Evolutionary conservation across 495 filamentous ascomycete genomes (phyloP).

Genomic region (Penicillium silybi): DNA sequence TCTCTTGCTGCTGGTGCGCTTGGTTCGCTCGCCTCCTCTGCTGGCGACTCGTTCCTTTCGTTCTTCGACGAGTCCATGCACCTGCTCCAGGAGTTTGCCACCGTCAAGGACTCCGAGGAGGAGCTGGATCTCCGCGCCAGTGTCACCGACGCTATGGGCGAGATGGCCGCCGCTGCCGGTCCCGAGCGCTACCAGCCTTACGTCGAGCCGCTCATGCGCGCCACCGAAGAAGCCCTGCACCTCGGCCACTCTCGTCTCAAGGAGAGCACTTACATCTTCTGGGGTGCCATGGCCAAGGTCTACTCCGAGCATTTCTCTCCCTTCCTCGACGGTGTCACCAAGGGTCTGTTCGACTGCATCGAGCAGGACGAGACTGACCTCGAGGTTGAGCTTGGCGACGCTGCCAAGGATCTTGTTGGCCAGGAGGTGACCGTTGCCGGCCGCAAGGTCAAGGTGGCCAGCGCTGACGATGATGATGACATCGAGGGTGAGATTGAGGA

Average conservation of each 20-base stretch:
- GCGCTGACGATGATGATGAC: conserved; percentile 53
- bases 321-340: conserved; percentile 81
- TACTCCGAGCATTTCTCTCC: conserved; percentile 86
- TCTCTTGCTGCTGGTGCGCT: conserved; percentile 82
- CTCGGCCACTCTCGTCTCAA: conserved; percentile 84
- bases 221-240: conserved; percentile 86
- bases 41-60: conserved; percentile 77
- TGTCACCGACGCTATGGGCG: conserved; percentile 87
- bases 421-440: conserved; percentile 72
- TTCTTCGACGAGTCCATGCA: conserved; percentile 89
- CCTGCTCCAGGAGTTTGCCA: conserved; percentile 74
- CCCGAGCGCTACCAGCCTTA: conserved; percentile 83
- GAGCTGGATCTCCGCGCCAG: conserved; percentile 86
- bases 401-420: conserved; percentile 71
- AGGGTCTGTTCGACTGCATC: conserved; percentile 78
- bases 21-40: conserved; percentile 80
- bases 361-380: conserved; percentile 87
- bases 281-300: conserved; percentile 90
- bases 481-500: conserved; percentile 57
- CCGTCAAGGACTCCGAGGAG: conserved; percentile 82
- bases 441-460: conserved; percentile 78
- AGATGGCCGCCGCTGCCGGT: conserved; percentile 86
- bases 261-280: conserved; percentile 95
- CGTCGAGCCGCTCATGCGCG: conserved; percentile 80
- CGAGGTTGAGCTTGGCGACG: conserved; percentile 73